Evolutionary conservation across 441 rosid species (phyloP).

Genomic region (Hypseocharis bilobata): DNA sequence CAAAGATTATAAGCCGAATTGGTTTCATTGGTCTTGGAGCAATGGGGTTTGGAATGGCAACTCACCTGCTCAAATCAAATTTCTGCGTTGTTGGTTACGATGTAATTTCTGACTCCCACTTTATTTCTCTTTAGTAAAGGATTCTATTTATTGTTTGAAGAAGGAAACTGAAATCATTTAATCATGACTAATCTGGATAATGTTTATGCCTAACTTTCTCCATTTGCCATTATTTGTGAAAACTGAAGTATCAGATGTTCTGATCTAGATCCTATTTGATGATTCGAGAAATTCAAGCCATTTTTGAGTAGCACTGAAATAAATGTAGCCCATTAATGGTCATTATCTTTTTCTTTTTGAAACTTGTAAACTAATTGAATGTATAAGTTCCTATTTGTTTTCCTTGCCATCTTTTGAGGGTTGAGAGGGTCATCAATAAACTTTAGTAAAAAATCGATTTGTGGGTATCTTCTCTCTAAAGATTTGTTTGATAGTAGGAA

Average conservation of each 20-base stretch:
- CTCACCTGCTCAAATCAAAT: constrained; percentile 59
- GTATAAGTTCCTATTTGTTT: background rate
- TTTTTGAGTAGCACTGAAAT: background rate
- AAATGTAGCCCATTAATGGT: background rate
- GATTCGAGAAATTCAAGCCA: background rate
- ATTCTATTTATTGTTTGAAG: constrained; percentile 5
- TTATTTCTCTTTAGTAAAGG: constrained; percentile 7
- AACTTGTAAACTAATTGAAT: background rate
- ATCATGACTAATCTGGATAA: background rate
- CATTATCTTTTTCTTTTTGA: background rate
- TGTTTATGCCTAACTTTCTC: background rate
- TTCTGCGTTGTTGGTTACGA: constrained; percentile 68
- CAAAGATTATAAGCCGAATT: constrained; percentile 48
- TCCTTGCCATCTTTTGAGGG: background rate
- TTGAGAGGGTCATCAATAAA: background rate
- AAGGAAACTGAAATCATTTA: background rate
- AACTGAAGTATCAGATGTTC: background rate
- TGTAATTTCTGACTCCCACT: constrained; percentile 40
- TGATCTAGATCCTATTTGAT: background rate
- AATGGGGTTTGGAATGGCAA: constrained; percentile 98
- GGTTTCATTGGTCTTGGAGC: constrained; percentile 97
- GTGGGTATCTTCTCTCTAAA: background rate
- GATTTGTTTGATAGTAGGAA: background rate
- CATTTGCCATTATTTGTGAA: background rate
- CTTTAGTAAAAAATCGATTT: background rate